Evolutionary conservation across 164 flowering plant genomes (phyloP).

Genomic region (Tinospora cordifolia): DNA sequence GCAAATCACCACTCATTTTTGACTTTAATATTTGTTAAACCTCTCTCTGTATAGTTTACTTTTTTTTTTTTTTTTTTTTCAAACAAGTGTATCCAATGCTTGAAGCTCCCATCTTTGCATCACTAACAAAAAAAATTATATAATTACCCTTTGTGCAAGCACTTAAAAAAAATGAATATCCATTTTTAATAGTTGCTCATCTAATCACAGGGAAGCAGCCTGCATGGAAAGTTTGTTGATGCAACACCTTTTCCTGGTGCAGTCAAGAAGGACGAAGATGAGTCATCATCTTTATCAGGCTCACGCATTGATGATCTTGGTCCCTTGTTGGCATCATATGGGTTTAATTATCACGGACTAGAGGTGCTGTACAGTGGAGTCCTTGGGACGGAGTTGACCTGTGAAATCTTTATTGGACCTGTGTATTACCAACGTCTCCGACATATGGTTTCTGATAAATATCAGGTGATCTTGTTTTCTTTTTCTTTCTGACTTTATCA

Average conservation of each 20-base stretch:
- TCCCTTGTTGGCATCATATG: slow-evolving; percentile 39
- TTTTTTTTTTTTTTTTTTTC: neutral
- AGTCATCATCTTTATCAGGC: slow-evolving; percentile 28
- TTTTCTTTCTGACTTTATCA: neutral
- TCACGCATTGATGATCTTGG: slow-evolving; percentile 88
- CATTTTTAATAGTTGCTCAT: neutral
- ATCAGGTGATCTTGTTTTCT: slow-evolving; percentile 43
- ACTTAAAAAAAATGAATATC: too few species aligned
- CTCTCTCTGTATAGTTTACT: neutral
- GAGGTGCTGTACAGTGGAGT: slow-evolving; percentile 90
- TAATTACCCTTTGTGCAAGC: too few species aligned
- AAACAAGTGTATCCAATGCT: too few species aligned
- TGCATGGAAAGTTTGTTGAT: slow-evolving; percentile 74
- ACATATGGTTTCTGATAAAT: slow-evolving; percentile 98
- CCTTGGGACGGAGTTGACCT: slow-evolving; percentile 73
- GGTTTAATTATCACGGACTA: slow-evolving; percentile 75
- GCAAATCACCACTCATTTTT: too few species aligned
- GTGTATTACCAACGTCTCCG: slow-evolving; percentile 91
- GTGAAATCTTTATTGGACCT: slow-evolving; percentile 96
- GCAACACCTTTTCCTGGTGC: slow-evolving; percentile 80
- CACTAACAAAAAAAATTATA: too few species aligned
- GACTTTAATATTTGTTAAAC: too few species aligned
- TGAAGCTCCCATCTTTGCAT: too few species aligned
- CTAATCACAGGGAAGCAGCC: slow-evolving; percentile 64
- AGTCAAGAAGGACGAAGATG: slow-evolving; percentile 27